Base-by-base conservation (phyloP, 148 eudicot genomes). In the Suaeda aralocaspica region DNA sequence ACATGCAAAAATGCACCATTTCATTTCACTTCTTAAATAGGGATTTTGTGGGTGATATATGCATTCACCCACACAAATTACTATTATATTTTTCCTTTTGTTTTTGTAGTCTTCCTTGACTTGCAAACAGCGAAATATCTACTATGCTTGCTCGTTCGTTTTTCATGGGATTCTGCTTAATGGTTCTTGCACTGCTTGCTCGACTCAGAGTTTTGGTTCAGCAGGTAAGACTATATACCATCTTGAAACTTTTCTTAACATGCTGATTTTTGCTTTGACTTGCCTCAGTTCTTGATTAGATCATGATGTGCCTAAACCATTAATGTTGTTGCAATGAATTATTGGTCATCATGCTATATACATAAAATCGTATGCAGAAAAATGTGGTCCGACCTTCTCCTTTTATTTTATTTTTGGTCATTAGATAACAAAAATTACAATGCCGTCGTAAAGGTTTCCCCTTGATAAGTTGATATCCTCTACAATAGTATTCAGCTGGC, bases 151-250 rank as follows among this genome's bases (percentile, higher is more conserved):
- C 99, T 71, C 93, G 81, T 44, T 86, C 96, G 36, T 89, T 89
- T 78, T 95, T 95, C 76, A 86, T 84, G 91, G 92, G 91, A 29
- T 86, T 95, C 70, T 89, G 93, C 46, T 57, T 87, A 24, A 80
- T 89, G 66, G 51, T 78, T 65, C 72, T 89, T 84, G 91, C 96
- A 71, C 79, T 95, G 83, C 91, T 95, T 80, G 96, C 90, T 55
- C 91, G 97, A 56, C 72, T 95, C 36, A 84, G 99, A 80, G 89
- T 89, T 75, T 80, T 95, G 83, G 86, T 89, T 81, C 99, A 95
- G 79, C 99, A 94, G 81, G 99, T 91, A 86, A 81, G 85, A 56
- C 68, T 67, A 10, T 55, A 13, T 42, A 41, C 33, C 50, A 12
- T 60, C 10, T 58, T 21, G 48, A 41, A 31, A 24, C 18, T 48